A percentile compares a stretch with the other conserved stretches of the same genome.
Evolutionary conservation across 148 eudicot genomes (phyloP).

Genomic region (Heliamphora exappendiculata): DNA sequence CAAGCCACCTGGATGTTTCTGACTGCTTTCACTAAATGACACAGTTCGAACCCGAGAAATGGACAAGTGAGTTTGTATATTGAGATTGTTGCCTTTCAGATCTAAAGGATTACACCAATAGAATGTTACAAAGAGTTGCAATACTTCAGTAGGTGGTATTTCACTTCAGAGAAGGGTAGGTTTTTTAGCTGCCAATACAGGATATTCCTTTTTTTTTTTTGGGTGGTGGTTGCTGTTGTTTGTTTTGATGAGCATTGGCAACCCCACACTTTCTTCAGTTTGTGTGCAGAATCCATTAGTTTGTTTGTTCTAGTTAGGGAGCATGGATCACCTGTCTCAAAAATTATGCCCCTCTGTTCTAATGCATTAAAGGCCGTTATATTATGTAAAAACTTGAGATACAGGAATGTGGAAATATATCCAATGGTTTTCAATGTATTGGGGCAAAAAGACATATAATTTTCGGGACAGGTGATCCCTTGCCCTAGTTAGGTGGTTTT

Average conservation of each 20-base stretch:
- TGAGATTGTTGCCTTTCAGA: constrained; percentile 11
- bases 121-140: not conserved
- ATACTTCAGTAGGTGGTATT: not conserved
- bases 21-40: constrained; percentile 38
- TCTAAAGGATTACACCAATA: not conserved
- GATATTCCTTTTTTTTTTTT: not conserved
- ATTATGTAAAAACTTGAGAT: no score
- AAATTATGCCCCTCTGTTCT: no score
- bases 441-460: no score
- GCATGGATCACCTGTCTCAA: no score
- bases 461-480: no score
- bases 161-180: not conserved
- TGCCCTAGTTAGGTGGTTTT: not conserved
- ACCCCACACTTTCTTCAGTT: not conserved
- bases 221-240: constrained; percentile 5
- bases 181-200: constrained; percentile 1
- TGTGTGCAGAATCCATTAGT: not conserved
- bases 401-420: no score
- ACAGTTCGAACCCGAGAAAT: not conserved
- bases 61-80: constrained; percentile 3
- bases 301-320: constrained; percentile 2
- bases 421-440: no score
- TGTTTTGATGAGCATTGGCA: not conserved
- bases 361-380: no score
- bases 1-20: constrained; percentile 60